Base-by-base conservation (phyloP, 306 rosid species). In the Prunus dulcis region DNA sequence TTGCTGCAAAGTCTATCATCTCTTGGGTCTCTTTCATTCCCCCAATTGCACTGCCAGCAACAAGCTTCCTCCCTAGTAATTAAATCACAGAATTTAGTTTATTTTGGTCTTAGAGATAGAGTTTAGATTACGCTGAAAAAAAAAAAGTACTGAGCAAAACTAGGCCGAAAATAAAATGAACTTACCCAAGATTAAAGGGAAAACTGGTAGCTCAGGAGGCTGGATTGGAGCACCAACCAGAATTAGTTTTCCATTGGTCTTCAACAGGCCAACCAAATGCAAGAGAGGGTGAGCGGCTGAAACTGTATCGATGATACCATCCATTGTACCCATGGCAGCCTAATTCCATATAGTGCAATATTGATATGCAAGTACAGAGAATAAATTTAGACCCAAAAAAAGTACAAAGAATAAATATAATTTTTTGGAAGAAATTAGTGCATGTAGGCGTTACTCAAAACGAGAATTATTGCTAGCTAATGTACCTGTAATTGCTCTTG, bases 1-100 rank as follows among this genome's bases (percentile, higher is more conserved):
- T 65, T 2, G 93, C 85, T 9, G 89, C 89, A 75, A 85, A 89
- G 46, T 86, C 85, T 15, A 87, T 3, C 89, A 86, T 86, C 49
- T 89, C 90, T 82, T 84, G 90, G 13, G 56, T 68, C 43, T 68
- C 73, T 47, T 68, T 68, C 58, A 15, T 68, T 49, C 73, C 73
- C 43, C 90, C 90, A 27, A 51, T 60, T 23, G 2, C 0, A 65
- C 85, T 89, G 0, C 93, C 86, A 38, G 47, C 86, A 2, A 89
- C 20, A n/a, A 55, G 12, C 77, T 77, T 60, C 45, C 69, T 73
- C 15, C 77, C 69, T 45, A 9, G 20, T 23, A 50, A 20, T 27
- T 71, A 17, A 51, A 25, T 11, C 1, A 52, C 14, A 14, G 20
- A 51, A 51, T 51, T 19, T 22, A 55, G 4, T n/a, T 41, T 0